phyloP scores from a whole-genome alignment of 805 yeast genomes.

The Hanseniaspora occidentalis region DNA sequence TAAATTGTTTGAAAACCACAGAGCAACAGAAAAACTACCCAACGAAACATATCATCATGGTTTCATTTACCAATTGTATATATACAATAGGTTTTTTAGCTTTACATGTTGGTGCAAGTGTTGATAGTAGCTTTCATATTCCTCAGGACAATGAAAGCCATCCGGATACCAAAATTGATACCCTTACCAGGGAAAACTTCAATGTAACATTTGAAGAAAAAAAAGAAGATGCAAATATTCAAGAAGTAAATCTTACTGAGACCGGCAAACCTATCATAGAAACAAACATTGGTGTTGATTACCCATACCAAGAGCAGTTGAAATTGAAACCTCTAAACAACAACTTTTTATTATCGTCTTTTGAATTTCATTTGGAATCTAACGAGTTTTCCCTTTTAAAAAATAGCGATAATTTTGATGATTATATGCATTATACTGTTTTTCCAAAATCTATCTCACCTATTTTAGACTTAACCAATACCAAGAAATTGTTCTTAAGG shows the following conservation, averaged over 20 bases:
- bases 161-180: no score
- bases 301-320: slow-evolving; percentile 50
- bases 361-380: slow-evolving; percentile 54
- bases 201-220: neutral
- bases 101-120: no score
- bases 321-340: slow-evolving; percentile 60
- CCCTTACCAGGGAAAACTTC: no score
- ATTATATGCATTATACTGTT: slow-evolving; percentile 40
- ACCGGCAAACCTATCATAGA: slow-evolving; percentile 6
- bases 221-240: slow-evolving; percentile 7
- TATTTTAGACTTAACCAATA: slow-evolving; percentile 47
- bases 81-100: no score
- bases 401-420: slow-evolving; percentile 8
- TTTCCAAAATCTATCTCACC: slow-evolving; percentile 82
- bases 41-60: no score
- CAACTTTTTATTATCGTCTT: slow-evolving; percentile 56
- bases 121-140: no score
- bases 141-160: no score
- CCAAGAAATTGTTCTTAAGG: slow-evolving; percentile 69
- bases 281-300: slow-evolving; percentile 12
- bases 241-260: no score
- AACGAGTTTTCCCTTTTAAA: slow-evolving; percentile 24
- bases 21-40: no score
- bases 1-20: no score
- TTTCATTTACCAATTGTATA: no score